phyloP scores from a whole-genome alignment of 2,329 filamentous ascomycete species.

The Cladophialophora bantiana region DNA sequence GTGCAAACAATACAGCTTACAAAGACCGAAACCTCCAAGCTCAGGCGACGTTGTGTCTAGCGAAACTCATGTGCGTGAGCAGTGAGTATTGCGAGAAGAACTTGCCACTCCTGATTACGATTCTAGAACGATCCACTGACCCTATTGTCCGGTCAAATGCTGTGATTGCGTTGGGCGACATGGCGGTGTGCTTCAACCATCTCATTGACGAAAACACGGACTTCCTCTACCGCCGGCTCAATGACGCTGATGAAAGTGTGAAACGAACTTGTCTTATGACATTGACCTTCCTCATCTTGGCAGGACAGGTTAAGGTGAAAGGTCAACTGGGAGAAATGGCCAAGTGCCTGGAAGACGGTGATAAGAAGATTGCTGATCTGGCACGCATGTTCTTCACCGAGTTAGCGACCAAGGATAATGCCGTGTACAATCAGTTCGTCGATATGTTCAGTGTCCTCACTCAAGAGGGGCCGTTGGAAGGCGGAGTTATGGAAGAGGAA shows the following conservation, averaged over 20 bases:
- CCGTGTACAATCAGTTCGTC: slow-evolving; percentile 98
- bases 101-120: slow-evolving; percentile 91
- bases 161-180: slow-evolving; percentile 95
- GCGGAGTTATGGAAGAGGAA: slow-evolving; percentile 69
- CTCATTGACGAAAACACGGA: slow-evolving; percentile 99
- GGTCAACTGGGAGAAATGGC: slow-evolving; percentile 98
- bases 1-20: slow-evolving; percentile 92
- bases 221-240: slow-evolving; percentile 91
- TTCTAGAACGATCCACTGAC: slow-evolving; percentile 92
- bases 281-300: slow-evolving; percentile 93
- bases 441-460: slow-evolving; percentile 97
- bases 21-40: slow-evolving; percentile 88
- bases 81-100: slow-evolving; percentile 95
- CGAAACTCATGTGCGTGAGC: slow-evolving; percentile 98
- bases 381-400: slow-evolving; percentile 99
- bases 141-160: slow-evolving; percentile 94
- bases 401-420: slow-evolving; percentile 96
- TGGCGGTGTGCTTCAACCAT: slow-evolving; percentile 99
- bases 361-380: slow-evolving; percentile 91
- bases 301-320: slow-evolving; percentile 99
- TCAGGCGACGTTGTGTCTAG: slow-evolving; percentile 90
- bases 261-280: slow-evolving; percentile 99
- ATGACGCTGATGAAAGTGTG: slow-evolving; percentile 85
- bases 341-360: slow-evolving; percentile 96
- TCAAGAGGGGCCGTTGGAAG: slow-evolving; percentile 72